Conservation (phyloP, 2,329 filamentous ascomycete species). For the Cercospora beticola region DNA sequence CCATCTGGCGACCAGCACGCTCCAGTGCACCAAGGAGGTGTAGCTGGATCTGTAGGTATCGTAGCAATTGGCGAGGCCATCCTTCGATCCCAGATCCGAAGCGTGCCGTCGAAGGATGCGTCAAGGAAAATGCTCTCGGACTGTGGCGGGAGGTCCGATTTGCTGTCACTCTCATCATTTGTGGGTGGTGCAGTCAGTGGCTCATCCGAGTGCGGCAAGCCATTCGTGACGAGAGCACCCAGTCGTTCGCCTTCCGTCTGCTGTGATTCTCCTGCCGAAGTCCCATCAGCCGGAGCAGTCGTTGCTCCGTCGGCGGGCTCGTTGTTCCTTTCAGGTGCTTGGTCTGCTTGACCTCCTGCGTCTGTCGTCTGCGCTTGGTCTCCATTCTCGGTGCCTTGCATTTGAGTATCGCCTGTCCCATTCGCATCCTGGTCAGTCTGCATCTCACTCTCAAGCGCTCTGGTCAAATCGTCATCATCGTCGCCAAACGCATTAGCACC, state of each 20-base stretch:
- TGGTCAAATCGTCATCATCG: constrained; percentile 79
- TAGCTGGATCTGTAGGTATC: constrained; percentile 69
- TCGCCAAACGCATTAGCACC: constrained; percentile 64
- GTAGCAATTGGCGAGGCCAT: constrained; percentile 73
- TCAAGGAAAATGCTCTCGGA: constrained; percentile 83
- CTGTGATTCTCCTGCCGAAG: neutral
- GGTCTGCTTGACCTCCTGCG: constrained; percentile 5
- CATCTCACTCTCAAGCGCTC: constrained; percentile 63
- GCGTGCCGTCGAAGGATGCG: constrained; percentile 79
- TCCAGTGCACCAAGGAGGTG: constrained; percentile 96
- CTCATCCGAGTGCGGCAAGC: constrained; percentile 55
- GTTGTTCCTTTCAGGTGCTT: neutral
- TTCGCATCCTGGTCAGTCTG: constrained; percentile 41
- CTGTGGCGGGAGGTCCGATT: constrained; percentile 46
- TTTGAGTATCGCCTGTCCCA: constrained; percentile 41
- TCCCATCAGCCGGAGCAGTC: constrained; percentile 35
- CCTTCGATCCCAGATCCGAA: constrained; percentile 91
- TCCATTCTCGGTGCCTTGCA: constrained; percentile 45
- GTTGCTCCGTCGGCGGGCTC: neutral
- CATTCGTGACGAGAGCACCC: constrained; percentile 41
- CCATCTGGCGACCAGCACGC: constrained; percentile 95
- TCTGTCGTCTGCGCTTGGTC: constrained; percentile 41
- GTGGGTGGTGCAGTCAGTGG: constrained; percentile 38
- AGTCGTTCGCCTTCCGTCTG: constrained; percentile 6
- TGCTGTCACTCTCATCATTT: constrained; percentile 33